Evolutionary conservation across 2,329 filamentous ascomycete species (phyloP), one percentile per base, ranked within the genome.

Genomic region (Ambrosiella cleistominuta): DNA sequence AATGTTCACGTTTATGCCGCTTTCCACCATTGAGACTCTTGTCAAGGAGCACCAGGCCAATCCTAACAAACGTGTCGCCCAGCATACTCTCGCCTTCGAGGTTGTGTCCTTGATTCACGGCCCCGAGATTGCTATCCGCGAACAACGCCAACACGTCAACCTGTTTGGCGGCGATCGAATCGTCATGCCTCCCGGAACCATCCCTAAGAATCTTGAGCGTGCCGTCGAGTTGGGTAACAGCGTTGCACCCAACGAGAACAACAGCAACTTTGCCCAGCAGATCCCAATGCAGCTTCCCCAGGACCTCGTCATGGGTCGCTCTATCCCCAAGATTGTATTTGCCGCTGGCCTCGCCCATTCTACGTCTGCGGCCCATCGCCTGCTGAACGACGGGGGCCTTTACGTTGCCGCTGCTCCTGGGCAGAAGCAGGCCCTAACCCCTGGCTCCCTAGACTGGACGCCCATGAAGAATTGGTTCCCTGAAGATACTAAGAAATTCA

Each of bases 1-100:
- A 66, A 78, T 95, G 19, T 89, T 98, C 67, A 98, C 93, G 0
- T 95, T 98, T 67, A 70, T 95, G 42, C 86, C 91, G 0, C 64
- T 86, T 1, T 66, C 75, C 7, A 69, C 80, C n/a, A 94, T 98
- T 63, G 66, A 75, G 2, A 65, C 73, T 12, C 69, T 86, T 56
- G 86, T 97, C 79, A 68, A 73, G 38, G 68, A 83, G 62, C 90
- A 97, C 64, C 70, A 69, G 7, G 62, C 74, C 36, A 78, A 90
- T 58, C 86, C 86, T 0, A 77, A 82, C 0, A 81, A 83, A 69
- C 81, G 93, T 37, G 68, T 81, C 58, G 89, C 91, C 2, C 91
- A 98, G 64, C 90, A 95, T 66, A 72, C 77, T 0, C 78, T 98
- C 1, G 93, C 93, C 0, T 79, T 75, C 55, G 90, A 98, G 66